These are phyloP conservation scores for Lotmaria passim DNA, from an alignment of 208 protist species.

Conservation along the genomic window DNA sequence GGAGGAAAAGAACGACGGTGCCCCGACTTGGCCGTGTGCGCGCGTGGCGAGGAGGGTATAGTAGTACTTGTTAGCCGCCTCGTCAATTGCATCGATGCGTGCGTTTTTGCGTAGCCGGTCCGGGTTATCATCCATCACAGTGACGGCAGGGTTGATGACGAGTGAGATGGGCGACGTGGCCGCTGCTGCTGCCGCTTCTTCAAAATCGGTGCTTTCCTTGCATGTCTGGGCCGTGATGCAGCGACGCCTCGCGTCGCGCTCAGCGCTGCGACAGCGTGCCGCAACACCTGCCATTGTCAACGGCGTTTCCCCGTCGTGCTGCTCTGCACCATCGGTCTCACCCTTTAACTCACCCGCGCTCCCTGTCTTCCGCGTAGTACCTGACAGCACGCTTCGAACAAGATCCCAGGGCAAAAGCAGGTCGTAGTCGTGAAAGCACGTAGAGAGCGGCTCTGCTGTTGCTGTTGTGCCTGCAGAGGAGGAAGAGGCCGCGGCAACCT, in stretches of 20 bases:
- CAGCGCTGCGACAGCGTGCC: slow-evolving; percentile 13
- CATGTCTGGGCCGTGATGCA: background rate
- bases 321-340: background rate
- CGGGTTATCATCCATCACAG: slow-evolving; percentile 40
- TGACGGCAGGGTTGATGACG: slow-evolving; percentile 63
- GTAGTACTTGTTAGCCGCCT: slow-evolving; percentile 48
- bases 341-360: background rate
- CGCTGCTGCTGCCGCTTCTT: background rate
- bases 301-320: background rate
- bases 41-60: slow-evolving; percentile 45
- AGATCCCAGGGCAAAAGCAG: slow-evolving; percentile 37
- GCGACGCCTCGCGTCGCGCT: background rate
- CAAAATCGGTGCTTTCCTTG: background rate
- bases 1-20: background rate
- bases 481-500: background rate
- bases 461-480: background rate
- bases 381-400: slow-evolving; percentile 1
- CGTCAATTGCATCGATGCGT: slow-evolving; percentile 70
- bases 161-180: slow-evolving; percentile 32
- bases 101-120: slow-evolving; percentile 63
- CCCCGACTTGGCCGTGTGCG: slow-evolving; percentile 10
- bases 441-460: slow-evolving; percentile 16
- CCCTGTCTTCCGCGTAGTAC: background rate
- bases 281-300: slow-evolving; percentile 16
- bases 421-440: slow-evolving; percentile 53